Evolutionary conservation across 116 monocot species (phyloP).

Genomic region (Phalaenopsis hybrid): DNA sequence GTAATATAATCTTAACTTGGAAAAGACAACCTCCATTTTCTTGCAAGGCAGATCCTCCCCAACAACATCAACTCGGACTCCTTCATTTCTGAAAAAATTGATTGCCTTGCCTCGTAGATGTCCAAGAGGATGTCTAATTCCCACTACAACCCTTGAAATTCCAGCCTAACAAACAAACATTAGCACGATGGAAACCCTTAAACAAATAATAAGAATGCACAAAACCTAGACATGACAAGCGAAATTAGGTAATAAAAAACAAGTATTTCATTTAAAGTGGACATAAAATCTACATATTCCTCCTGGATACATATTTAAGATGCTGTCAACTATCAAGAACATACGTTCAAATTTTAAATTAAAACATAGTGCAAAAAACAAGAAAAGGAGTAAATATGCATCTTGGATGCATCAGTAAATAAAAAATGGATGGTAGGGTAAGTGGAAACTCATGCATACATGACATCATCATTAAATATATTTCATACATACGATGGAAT

Average conservation of each 20-base stretch:
- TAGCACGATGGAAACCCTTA: neutral
- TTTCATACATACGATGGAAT: neutral
- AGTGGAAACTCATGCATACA: neutral
- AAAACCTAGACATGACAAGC: neutral
- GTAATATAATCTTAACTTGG: neutral
- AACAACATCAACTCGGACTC: slow-evolving; percentile 78
- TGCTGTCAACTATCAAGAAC: slow-evolving; percentile 1
- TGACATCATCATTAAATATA: neutral
- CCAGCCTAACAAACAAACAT: slow-evolving; percentile 63
- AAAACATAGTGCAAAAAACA: slow-evolving; percentile 1
- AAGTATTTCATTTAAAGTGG: neutral
- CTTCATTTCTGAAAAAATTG: slow-evolving; percentile 50
- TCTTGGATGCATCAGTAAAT: neutral
- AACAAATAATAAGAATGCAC: neutral
- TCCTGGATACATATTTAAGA: neutral
- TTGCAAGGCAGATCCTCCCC: slow-evolving; percentile 73
- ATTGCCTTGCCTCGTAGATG: slow-evolving; percentile 89
- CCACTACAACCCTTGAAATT: slow-evolving; percentile 86
- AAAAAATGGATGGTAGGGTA: neutral
- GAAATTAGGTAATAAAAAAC: neutral
- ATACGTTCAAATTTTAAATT: neutral
- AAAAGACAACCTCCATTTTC: slow-evolving; percentile 53
- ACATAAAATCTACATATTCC: neutral
- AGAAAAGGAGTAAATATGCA: neutral
- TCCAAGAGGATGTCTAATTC: slow-evolving; percentile 75